Percentiles rank a stretch among this genome's conserved stretches.
phyloP scores from a whole-genome alignment of 768 basidiomycete genomes.

The Mycena sanguinolenta region DNA sequence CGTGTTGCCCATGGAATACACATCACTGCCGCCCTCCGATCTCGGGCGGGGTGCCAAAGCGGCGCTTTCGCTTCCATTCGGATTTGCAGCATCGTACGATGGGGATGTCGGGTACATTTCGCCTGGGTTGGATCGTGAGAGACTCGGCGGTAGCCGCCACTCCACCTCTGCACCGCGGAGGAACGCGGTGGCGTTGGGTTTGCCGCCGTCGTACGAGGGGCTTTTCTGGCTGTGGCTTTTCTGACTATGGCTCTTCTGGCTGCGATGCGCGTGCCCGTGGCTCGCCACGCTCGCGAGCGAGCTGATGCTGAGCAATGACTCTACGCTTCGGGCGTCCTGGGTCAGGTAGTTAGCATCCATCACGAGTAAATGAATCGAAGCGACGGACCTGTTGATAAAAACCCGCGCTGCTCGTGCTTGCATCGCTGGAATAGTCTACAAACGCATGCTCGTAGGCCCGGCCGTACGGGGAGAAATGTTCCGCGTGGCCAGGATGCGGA shows the following conservation, averaged over 20 bases:
- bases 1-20: not conserved
- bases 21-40: not conserved
- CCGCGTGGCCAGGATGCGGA: conserved; percentile 34
- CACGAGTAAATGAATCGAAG: no score
- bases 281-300: not conserved
- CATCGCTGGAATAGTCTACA: conserved; percentile 1
- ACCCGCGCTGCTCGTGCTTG: conserved; percentile 11
- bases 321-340: conserved; percentile 38
- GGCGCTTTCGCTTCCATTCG: not conserved
- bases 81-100: conserved; percentile 1
- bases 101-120: not conserved
- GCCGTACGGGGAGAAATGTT: conserved; percentile 75
- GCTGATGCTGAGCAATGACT: conserved; percentile 41
- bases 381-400: conserved; percentile 35
- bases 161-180: conserved; percentile 16
- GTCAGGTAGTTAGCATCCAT: not conserved
- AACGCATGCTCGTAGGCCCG: conserved; percentile 70
- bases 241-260: conserved; percentile 6
- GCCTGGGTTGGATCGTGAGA: conserved; percentile 15
- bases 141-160: conserved; percentile 33
- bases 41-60: not conserved
- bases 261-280: not conserved
- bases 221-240: conserved; percentile 26
- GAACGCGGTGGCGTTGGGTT: not conserved
- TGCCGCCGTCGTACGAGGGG: conserved; percentile 28